These are phyloP conservation scores for Primulina tabacum DNA, from an alignment of 257 asterid species.

Conservation along the genomic window DNA sequence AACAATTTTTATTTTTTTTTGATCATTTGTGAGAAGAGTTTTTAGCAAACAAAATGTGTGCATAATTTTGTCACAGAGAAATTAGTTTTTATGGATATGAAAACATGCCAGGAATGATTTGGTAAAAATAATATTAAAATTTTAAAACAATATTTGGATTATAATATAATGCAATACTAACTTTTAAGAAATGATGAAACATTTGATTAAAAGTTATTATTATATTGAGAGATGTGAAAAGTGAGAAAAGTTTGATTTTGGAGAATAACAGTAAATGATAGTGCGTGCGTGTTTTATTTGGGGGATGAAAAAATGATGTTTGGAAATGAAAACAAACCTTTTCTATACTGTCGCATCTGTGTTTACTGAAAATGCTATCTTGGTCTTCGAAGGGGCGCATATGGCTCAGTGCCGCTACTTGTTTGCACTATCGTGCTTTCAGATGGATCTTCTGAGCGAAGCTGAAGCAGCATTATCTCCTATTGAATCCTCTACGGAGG, in stretches of 20 bases:
- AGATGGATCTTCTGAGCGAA: constrained; percentile 86
- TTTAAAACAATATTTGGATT: background rate
- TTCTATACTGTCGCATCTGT: background rate
- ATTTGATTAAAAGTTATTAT: too few relatives aligned
- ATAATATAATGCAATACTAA: background rate
- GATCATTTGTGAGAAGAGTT: background rate
- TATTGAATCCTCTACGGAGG: constrained; percentile 75
- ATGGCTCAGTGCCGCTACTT: constrained; percentile 89
- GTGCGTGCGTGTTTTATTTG: background rate
- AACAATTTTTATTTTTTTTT: too few relatives aligned
- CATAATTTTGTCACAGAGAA: background rate
- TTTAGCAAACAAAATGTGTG: background rate
- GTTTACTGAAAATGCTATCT: constrained; percentile 21
- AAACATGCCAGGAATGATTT: background rate
- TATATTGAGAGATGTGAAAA: background rate
- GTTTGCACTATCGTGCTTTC: constrained; percentile 92
- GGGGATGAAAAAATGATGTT: background rate
- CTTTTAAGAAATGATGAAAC: background rate
- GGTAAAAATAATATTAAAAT: too few relatives aligned
- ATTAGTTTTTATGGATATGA: too few relatives aligned
- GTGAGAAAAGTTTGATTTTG: background rate
- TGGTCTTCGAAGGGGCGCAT: constrained; percentile 56
- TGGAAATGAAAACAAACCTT: background rate
- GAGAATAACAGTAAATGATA: background rate
- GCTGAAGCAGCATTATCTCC: constrained; percentile 80